Evolutionary conservation across 148 eudicot species (phyloP), one percentile per base, ranked within the genome.

Genomic region (Fagopyrum esculentum): DNA sequence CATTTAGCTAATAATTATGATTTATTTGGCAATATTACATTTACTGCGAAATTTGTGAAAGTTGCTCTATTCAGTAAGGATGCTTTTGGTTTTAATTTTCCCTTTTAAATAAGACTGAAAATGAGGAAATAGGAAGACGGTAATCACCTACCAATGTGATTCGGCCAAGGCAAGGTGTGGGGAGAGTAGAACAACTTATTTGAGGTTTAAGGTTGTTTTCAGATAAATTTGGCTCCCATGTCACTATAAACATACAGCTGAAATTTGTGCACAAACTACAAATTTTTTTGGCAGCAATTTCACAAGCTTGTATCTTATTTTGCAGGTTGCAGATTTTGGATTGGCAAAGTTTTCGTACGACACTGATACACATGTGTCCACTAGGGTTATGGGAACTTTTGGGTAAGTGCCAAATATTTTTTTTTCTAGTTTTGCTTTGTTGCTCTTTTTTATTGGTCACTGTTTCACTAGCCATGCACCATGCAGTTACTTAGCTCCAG

Each of bases 341-440:
- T 22, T 71, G 35, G 73, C 73, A 47, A 71, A 71, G 73, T 71
- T 71, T 47, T 71, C 73, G 5, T 45, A 46, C 9, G 73, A 71
- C 15, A 46, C 51, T 11, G 55, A 49, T 49, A 71, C 73, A 45
- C 73, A 71, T 13, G 73, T 71, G 40, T 71, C 73, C 52, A 71
- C 73, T 45, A 71, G 73, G 55, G 73, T 71, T 17, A 71, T 71
- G 73, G 73, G 73, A 71, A 71, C 73, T 71, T 71, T 71, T 71
- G 73, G 73, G 73, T 71, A 46, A 71, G 73, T 66, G 19, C 46
- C 69, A 66, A 40, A 40, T 66, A 40, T 8, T 35, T 66, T 9
- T 9, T 16, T 66, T 4, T 66, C 43, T 12, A 40, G 40, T 63
- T 66, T 6, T 12, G 6, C 15, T 66, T 8, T 66, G 6, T 63